Base-by-base conservation (phyloP, 768 basidiomycete genomes). In the Tulasnella sp. region DNA sequence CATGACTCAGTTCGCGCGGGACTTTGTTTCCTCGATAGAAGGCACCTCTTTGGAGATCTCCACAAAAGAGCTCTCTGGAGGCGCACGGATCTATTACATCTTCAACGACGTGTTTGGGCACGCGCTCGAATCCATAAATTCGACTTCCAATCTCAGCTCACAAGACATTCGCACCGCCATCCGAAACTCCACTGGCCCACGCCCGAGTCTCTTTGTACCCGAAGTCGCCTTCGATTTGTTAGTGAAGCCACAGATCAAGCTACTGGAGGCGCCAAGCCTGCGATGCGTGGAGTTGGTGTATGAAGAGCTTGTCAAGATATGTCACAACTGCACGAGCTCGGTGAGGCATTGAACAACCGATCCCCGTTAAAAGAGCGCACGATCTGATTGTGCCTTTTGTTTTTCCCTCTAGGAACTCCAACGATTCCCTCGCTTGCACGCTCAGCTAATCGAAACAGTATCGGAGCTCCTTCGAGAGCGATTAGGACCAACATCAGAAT, bases 301-400 rank as follows among this genome's bases (percentile, higher is more conserved):
- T 69, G 96, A 99, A 70, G 96, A 99, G 71, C 75, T 99, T 55
- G 97, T 99, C 64, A 98, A 98, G 76, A 93, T 99, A 48, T 98
- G 96, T 71, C 96, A 99, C 69, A 98, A 94, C 68, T 97, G 94
- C 72, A 96, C 94, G 2, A 87, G 87, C 69, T 70, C 79, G 52
- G 92, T 93, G 67, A 68, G 81, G 72, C 24, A n/a, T n/a, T n/a
- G n/a, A 3, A 19, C 3, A 30, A 19, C n/a, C 19, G 24, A 2
- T 21, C 44, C 41, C 29, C 8, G 19, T n/a, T n/a, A n/a, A n/a
- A n/a, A n/a, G n/a, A n/a, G n/a, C n/a, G n/a, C n/a, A n/a, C n/a
- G 7, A 38, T 4, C 31, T 4, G 21, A 1, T 24, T 4, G 15
- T 2, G 10, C 15, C 22, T 55, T 49, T 52, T 3, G 53, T 24